Evolutionary conservation across 805 yeast species (phyloP), one percentile per base, ranked within the genome.

Genomic region (Monosporozyma aquatica): DNA sequence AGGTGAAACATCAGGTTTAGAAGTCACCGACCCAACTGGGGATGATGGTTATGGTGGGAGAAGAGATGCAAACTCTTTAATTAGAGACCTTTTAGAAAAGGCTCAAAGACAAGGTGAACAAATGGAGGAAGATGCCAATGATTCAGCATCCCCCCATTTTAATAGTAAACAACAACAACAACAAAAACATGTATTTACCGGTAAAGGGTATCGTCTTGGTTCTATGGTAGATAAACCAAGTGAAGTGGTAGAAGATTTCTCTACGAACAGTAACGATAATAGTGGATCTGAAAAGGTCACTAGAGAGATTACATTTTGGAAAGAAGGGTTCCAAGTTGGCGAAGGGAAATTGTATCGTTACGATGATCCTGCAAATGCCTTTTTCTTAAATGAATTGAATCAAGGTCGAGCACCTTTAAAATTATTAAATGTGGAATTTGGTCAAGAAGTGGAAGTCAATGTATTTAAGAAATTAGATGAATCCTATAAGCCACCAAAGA

Each of bases 301-400:
- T 14, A 74, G 97, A 56, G 83, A 83, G 34, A 82, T 92, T 47
- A 86, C 95, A 0, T 90, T 92, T 61, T 92, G 98, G 98, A 82
- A 79, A 52, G 90, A 92, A 55, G 98, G 98, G 1, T 92, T 92
- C 65, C 86, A 87, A 48, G 87, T 92, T 21, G 97, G 92, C 25
- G 95, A 89, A 38, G 97, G 97, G 2, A 76, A 76, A 20, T 71
- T 92, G 43, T 81, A 75, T 60, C 71, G 92, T 45, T 92, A 87
- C 60, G 96, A 90, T 55, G 97, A 92, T 60, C 95, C 95, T 5
- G 78, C 74, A n/a, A 92, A 90, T 59, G 80, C 80, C 38, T 74
- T 72, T 35, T 82, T 85, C 49, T 69, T 92, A 53, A 73, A 78
- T 49, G 92, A 89, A 51, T 72, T 92, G 63, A 83, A 85, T 56